A percentile compares a stretch with the other conserved stretches of the same genome.
phyloP scores from a whole-genome alignment of 2,329 filamentous ascomycete species.

The Arthrobotrys pseudoclavata region DNA sequence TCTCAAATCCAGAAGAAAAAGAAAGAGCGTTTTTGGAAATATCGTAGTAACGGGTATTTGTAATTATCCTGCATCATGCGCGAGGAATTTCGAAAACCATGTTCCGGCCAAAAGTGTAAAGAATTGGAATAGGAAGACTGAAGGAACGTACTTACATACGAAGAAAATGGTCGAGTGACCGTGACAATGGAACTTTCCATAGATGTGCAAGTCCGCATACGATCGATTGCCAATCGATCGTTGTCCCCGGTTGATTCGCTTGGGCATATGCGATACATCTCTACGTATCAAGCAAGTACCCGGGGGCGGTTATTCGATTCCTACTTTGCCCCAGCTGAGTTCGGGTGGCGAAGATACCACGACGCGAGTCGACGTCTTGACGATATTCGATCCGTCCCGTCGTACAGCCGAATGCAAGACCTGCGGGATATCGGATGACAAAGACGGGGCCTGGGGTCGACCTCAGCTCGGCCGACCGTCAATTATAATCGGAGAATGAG shows the following conservation, averaged over 20 bases:
- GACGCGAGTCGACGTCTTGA: too few species aligned
- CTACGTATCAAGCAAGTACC: not conserved
- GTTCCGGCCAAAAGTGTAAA: slow-evolving; percentile 7
- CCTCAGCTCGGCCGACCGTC: not conserved
- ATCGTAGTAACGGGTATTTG: slow-evolving; percentile 32
- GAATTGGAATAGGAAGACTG: not conserved
- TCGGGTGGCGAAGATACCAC: too few species aligned
- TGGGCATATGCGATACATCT: slow-evolving; percentile 24
- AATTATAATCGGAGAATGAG: not conserved
- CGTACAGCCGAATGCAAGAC: slow-evolving; percentile 20
- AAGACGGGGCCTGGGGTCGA: not conserved
- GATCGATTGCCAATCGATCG: not conserved
- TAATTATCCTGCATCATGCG: slow-evolving; percentile 37
- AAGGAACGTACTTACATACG: not conserved
- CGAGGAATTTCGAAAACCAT: not conserved
- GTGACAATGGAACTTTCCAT: slow-evolving; percentile 10
- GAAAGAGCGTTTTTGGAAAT: not conserved
- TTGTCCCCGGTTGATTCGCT: not conserved
- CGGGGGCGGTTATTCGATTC: too few species aligned
- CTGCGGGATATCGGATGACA: slow-evolving; percentile 23
- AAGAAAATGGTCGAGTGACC: slow-evolving; percentile 8
- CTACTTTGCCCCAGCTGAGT: too few species aligned
- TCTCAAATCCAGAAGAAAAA: not conserved
- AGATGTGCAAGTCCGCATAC: too few species aligned
- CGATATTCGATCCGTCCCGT: slow-evolving; percentile 23